A percentile compares a stretch with the other conserved stretches of the same genome.
phyloP scores from a whole-genome alignment of 1,284 basidiomycete species.

The Lentinula novae-zelandiae region DNA sequence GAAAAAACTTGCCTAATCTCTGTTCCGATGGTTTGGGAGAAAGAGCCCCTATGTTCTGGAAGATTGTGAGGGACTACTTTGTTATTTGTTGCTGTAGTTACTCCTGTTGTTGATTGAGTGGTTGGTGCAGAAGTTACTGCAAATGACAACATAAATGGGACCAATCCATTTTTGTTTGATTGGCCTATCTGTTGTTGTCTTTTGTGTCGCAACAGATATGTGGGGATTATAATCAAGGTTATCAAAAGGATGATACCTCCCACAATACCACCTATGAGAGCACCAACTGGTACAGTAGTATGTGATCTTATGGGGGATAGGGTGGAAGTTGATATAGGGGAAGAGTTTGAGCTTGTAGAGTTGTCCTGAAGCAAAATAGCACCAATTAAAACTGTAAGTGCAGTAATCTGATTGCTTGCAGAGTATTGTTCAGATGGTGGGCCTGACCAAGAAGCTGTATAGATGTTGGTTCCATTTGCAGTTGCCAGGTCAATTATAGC shows the following conservation, averaged over 20 bases:
- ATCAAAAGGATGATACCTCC: not conserved
- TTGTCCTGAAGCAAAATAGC: constrained; percentile 8
- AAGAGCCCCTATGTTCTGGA: no score
- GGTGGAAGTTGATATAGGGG: not conserved
- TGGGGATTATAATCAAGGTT: not conserved
- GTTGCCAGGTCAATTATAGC: constrained; percentile 12
- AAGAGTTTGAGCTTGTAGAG: not conserved
- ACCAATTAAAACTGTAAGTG: constrained; percentile 8
- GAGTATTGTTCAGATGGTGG: constrained; percentile 8
- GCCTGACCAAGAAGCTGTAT: constrained; percentile 13
- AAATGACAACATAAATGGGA: not conserved
- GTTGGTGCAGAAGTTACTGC: no score
- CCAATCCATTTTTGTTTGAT: not conserved
- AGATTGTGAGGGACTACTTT: no score
- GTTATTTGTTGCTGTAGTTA: no score
- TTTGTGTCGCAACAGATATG: no score
- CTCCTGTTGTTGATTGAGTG: no score
- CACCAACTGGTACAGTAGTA: not conserved
- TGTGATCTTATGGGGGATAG: not conserved
- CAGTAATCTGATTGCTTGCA: constrained; percentile 7
- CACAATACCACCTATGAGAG: not conserved
- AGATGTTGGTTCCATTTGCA: constrained; percentile 9
- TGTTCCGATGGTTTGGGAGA: no score
- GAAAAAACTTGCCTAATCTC: no score
- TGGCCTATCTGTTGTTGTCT: no score